These are phyloP conservation scores for Glycyrrhiza uralensis DNA, from an alignment of 306 rosid species.

Conservation along the genomic window DNA sequence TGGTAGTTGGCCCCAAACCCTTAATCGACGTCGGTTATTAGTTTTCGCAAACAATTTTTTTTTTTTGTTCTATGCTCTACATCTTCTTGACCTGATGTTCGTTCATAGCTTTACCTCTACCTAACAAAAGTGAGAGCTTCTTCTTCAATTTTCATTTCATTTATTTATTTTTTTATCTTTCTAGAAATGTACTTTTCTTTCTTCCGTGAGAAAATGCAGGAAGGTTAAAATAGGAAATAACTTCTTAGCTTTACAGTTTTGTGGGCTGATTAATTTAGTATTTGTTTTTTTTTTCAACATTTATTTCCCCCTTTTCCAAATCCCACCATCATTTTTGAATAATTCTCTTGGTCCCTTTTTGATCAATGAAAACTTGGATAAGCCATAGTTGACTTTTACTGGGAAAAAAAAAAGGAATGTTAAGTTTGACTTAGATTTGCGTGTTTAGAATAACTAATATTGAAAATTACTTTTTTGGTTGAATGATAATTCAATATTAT, in stretches of 20 bases:
- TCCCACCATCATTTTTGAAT: background rate
- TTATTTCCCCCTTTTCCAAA: background rate
- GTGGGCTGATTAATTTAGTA: background rate
- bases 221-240: no score
- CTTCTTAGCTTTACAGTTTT: no score
- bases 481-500: background rate
- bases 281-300: background rate
- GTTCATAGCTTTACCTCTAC: no score
- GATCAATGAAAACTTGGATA: background rate
- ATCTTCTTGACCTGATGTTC: no score
- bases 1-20: no score
- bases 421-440: background rate
- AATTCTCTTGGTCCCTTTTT: background rate
- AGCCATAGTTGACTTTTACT: background rate
- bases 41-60: no score
- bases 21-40: no score
- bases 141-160: no score
- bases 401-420: background rate
- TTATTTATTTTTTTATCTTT: no score
- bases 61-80: no score
- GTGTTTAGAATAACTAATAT: background rate
- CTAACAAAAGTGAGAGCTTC: no score
- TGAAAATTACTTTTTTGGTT: background rate
- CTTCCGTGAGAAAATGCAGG: background rate
- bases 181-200: no score